Conservation (phyloP, 768 basidiomycete species). For the Lactarius tabidus region DNA sequence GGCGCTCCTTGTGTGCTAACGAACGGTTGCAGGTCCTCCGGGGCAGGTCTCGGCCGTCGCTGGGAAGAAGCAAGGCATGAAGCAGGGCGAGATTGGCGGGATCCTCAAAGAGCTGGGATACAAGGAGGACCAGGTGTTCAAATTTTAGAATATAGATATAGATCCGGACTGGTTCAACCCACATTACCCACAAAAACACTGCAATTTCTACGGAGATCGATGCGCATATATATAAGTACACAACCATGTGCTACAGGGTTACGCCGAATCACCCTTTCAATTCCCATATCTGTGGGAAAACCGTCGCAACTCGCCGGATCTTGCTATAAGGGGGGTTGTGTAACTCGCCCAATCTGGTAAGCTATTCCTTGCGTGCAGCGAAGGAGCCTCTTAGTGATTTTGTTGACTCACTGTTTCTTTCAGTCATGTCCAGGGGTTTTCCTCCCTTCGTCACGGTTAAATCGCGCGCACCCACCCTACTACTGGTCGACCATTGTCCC, state of each 20-base stretch:
- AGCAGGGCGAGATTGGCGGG: constrained; percentile 83
- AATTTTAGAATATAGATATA: constrained; percentile 15
- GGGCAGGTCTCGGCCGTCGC: constrained; percentile 81
- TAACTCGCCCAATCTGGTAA: constrained; percentile 50
- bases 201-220: no score
- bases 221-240: no score
- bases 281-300: no score
- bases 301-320: no score
- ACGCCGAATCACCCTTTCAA: no score
- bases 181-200: no score
- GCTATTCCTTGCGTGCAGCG: constrained; percentile 26
- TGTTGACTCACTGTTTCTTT: constrained; percentile 33
- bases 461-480: no score
- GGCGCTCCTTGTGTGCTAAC: neutral
- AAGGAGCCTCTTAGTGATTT: neutral
- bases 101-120: constrained; percentile 85
- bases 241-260: no score
- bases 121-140: constrained; percentile 72
- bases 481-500: no score
- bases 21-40: constrained; percentile 57
- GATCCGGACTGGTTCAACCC: no score
- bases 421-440: no score
- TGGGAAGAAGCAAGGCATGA: constrained; percentile 84
- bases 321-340: constrained; percentile 52
- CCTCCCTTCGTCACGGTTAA: no score